Evolutionary conservation across 495 filamentous ascomycete species (phyloP).

Genomic region (Penicillium salamii): DNA sequence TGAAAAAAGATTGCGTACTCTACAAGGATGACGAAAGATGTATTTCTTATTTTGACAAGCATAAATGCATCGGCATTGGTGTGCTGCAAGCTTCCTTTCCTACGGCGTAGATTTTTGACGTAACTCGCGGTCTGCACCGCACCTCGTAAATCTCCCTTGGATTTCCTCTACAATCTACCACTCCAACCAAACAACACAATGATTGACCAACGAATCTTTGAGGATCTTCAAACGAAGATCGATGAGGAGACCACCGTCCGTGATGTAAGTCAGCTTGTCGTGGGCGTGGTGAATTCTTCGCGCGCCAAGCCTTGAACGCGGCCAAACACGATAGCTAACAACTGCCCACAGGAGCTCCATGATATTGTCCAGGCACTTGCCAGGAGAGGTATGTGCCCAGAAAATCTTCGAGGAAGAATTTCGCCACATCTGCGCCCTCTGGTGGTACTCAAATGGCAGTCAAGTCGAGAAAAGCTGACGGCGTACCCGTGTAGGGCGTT

Average conservation of each 20-base stretch:
- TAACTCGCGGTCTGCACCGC: slow-evolving; percentile 18
- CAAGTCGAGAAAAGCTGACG: slow-evolving; percentile 8
- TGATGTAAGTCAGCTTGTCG: slow-evolving; percentile 54
- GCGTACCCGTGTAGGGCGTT: slow-evolving; percentile 42
- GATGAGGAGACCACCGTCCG: slow-evolving; percentile 80
- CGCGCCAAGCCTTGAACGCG: slow-evolving; percentile 23
- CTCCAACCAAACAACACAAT: slow-evolving; percentile 26
- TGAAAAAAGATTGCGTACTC: too few species aligned
- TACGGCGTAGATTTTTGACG: slow-evolving; percentile 19
- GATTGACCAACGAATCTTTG: slow-evolving; percentile 83
- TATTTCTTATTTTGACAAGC: too few species aligned
- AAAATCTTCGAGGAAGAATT: neutral
- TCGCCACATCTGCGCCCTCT: neutral
- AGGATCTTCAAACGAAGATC: slow-evolving; percentile 81
- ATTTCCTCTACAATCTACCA: neutral
- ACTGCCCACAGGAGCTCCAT: slow-evolving; percentile 59
- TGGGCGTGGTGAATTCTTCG: slow-evolving; percentile 14
- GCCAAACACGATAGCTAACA: slow-evolving; percentile 9
- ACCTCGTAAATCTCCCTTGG: slow-evolving; percentile 10
- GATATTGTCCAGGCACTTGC: slow-evolving; percentile 78
- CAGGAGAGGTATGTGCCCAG: slow-evolving; percentile 52
- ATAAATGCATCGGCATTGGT: neutral
- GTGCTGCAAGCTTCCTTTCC: neutral
- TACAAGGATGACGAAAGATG: too few species aligned
- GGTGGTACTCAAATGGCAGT: neutral